phyloP scores from a whole-genome alignment of 2,329 filamentous ascomycete species.

The Monosporascus sp. region DNA sequence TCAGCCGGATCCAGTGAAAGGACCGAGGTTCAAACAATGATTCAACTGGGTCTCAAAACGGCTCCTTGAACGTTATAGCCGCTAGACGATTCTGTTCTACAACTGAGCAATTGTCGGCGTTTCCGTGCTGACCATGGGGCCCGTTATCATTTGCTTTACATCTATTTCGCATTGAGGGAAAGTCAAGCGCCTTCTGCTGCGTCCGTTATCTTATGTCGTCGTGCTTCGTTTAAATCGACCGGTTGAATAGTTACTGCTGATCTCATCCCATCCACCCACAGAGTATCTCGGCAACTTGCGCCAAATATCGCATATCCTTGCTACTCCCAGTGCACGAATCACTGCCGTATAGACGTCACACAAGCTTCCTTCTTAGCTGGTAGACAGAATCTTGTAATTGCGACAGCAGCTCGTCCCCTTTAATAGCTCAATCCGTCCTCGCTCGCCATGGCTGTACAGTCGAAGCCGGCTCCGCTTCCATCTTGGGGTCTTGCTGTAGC shows the following conservation, averaged over 20 bases:
- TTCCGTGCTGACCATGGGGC: neutral
- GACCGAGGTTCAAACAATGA: neutral
- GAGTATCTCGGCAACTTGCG: neutral
- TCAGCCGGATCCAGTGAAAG: neutral
- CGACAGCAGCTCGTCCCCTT: neutral
- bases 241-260: neutral
- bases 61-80: neutral
- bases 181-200: neutral
- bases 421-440: conserved; percentile 3
- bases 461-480: conserved; percentile 67
- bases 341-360: neutral
- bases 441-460: conserved; percentile 46
- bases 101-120: neutral
- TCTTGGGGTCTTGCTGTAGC: conserved; percentile 92
- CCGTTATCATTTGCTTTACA: neutral
- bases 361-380: neutral
- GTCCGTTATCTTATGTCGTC: neutral
- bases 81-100: neutral
- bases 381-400: neutral
- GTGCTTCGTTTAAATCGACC: neutral
- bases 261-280: neutral
- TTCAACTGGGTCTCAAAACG: neutral
- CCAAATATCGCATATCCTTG: neutral
- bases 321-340: neutral
- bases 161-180: neutral